Base-by-base conservation (phyloP, 352 stramenopile species). In the Phytophthora citrophthora region DNA sequence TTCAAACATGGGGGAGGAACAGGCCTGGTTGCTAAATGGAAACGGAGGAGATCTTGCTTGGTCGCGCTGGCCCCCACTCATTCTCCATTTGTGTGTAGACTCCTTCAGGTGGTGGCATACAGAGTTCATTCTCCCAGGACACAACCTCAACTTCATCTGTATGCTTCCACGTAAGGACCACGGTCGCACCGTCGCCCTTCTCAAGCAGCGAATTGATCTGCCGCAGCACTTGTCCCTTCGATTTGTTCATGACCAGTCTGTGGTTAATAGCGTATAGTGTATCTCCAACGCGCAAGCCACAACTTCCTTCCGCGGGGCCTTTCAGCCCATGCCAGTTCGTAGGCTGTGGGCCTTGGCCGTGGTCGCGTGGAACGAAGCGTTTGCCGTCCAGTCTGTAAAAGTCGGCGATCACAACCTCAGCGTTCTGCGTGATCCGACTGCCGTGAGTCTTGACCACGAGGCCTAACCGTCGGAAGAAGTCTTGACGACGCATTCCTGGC, bases 181-280 rank as follows among this genome's bases (percentile, higher is more conserved):
- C 72, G 7, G 77, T 77, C 39, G 75, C 67, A 32, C 81, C 77
- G 48, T 90, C 83, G 58, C 76, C 86, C 61, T 93, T 95, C 55
- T 89, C 83, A 36, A 90, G 64, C 54, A 91, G 68, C 55, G 83
- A 77, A 64, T 86, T 82, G 50, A 95, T 90, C 63, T 94, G 82
- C 65, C 85, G 77, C 47, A 95, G 70, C 52, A 95, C 84, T 55
- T 95, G 87, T 12, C 85, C 81, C 65, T 86, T 89, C 45, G 83
- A 90, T 68, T 94, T 94, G 74, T 95, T 95, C 58, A 93, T 83
- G 12, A 95, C 83, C n/a, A 93, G 79, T 58, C 82, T 76, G 54
- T 93, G 83, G 73, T 95, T 95, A 56, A 95, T 89, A 34, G 87
- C 84, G 65, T 95, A 94, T 36, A 95, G 76, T 43, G 82, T 89